A percentile compares a stretch with the other conserved stretches of the same genome.
Evolutionary conservation across 2,329 filamentous ascomycete genomes (phyloP).

Genomic region (Colletotrichum gloeosporioides): DNA sequence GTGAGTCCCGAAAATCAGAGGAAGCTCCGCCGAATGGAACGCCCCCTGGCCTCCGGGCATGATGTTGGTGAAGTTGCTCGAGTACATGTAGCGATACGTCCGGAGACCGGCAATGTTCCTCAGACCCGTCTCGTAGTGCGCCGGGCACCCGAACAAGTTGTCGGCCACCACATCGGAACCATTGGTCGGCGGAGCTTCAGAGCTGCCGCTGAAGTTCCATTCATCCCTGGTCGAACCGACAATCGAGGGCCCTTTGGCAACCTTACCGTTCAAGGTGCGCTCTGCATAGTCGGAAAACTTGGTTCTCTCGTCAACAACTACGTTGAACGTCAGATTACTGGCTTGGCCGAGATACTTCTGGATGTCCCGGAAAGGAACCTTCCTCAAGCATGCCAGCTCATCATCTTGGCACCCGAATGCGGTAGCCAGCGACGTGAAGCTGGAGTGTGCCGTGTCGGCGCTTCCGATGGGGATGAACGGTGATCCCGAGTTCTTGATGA

Average conservation of each 20-base stretch:
- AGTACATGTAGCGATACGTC: constrained; percentile 3
- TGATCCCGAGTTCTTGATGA: constrained; percentile 35
- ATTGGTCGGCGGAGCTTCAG: neutral
- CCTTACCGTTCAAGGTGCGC: neutral
- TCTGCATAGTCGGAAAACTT: neutral
- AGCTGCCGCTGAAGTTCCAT: neutral
- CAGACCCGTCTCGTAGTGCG: neutral
- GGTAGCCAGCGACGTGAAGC: neutral
- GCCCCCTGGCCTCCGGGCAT: constrained; percentile 24
- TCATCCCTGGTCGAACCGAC: neutral
- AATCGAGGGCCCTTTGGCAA: neutral
- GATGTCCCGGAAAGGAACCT: neutral
- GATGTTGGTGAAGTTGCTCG: constrained; percentile 5
- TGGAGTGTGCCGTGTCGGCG: neutral
- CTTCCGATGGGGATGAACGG: neutral
- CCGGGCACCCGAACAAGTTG: neutral
- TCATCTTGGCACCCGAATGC: neutral
- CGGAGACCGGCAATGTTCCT: neutral
- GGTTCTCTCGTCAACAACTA: neutral
- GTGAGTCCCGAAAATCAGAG: constrained; percentile 35
- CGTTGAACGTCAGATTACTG: neutral
- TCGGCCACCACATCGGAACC: neutral
- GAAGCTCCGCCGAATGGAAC: constrained; percentile 33
- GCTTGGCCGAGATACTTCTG: neutral
- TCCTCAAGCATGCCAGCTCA: neutral